Base-by-base conservation (phyloP, 768 basidiomycete species). In the Suillus subalutaceus region DNA sequence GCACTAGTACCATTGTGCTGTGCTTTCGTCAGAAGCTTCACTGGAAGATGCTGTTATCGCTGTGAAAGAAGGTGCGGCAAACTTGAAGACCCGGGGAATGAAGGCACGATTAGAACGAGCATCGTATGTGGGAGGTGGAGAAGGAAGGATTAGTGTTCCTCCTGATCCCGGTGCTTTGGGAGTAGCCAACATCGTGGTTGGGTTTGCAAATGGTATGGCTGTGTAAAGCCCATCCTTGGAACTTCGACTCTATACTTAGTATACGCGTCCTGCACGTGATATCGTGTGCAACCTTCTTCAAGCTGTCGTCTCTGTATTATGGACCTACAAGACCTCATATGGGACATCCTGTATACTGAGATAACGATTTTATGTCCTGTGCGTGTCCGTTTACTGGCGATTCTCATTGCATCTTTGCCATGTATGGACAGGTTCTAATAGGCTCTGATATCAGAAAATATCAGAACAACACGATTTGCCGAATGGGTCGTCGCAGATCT, bases 121-220 rank as follows among this genome's bases (percentile, higher is more conserved):
- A 4, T 81, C 80, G 6, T 88, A 88, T 32, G 72, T 75, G 63
- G 60, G 73, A 9, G 68, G 68, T 26, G 72, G 72, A 46, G 72
- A 61, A 6, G 20, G 62, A 70, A 71, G 68, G 23, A 1, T 35
- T 13, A 44, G 62, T 70, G n/a, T 83, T 20, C 83, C 79, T 7
- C 81, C 86, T 12, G 87, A 88, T 73, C 87, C 86, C 26, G 86
- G 86, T 30, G 86, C 86, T 7, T 85, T 83, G 82, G 85, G 85
- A 41, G 77, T 88, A 37, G 74, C 75, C 20, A 76, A 78, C 38
- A 68, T 84, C 57, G 64, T 82, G 46, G 75, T 83, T 55, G 84
- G 84, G 1, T 76, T 84, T 41, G 61, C 71, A 46, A 67, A 64
- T 16, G 77, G 76, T 15, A 37, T 63, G 30, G 6, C 18, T 10